These are phyloP conservation scores for Malbranchea zuffiana DNA, from an alignment of 2,329 filamentous ascomycete species.

Conservation along the genomic window DNA sequence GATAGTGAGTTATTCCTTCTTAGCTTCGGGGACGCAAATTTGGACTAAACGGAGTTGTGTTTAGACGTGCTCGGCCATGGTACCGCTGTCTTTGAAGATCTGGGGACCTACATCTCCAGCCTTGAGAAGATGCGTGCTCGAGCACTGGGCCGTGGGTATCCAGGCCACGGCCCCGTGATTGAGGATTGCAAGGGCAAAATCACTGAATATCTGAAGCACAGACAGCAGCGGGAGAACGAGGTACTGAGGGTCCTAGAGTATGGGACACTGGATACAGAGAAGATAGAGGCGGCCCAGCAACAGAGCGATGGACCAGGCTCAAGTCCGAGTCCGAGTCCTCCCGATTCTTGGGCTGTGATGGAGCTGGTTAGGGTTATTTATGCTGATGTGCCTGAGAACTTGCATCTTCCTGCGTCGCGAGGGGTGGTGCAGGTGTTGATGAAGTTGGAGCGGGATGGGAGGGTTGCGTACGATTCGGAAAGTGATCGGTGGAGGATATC, in stretches of 20 bases:
- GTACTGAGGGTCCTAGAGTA: slow-evolving; percentile 54
- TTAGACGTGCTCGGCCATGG: slow-evolving; percentile 69
- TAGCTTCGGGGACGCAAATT: not conserved
- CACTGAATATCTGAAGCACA: slow-evolving; percentile 70
- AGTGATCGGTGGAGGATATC: slow-evolving; percentile 19
- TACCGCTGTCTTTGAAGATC: slow-evolving; percentile 73
- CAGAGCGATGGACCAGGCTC: slow-evolving; percentile 20
- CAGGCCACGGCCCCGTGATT: slow-evolving; percentile 74
- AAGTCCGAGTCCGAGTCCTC: slow-evolving; percentile 16
- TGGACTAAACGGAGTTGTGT: not conserved
- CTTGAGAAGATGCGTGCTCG: slow-evolving; percentile 58
- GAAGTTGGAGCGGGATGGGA: slow-evolving; percentile 68
- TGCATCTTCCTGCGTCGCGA: slow-evolving; percentile 64
- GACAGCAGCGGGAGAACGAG: slow-evolving; percentile 67
- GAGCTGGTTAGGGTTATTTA: slow-evolving; percentile 87
- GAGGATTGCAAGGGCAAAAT: slow-evolving; percentile 62
- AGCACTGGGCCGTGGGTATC: slow-evolving; percentile 58
- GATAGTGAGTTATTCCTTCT: slow-evolving; percentile 44
- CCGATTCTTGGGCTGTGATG: slow-evolving; percentile 53
- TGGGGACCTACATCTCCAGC: slow-evolving; percentile 56
- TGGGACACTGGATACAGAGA: slow-evolving; percentile 25
- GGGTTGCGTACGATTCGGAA: slow-evolving; percentile 37
- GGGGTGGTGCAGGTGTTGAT: slow-evolving; percentile 67
- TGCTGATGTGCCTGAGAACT: slow-evolving; percentile 59
- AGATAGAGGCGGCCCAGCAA: slow-evolving; percentile 19